Percentiles rank a stretch among this genome's conserved stretches.
Evolutionary conservation across 345 rosid species (phyloP).

Genomic region (Dimocarpus longan): DNA sequence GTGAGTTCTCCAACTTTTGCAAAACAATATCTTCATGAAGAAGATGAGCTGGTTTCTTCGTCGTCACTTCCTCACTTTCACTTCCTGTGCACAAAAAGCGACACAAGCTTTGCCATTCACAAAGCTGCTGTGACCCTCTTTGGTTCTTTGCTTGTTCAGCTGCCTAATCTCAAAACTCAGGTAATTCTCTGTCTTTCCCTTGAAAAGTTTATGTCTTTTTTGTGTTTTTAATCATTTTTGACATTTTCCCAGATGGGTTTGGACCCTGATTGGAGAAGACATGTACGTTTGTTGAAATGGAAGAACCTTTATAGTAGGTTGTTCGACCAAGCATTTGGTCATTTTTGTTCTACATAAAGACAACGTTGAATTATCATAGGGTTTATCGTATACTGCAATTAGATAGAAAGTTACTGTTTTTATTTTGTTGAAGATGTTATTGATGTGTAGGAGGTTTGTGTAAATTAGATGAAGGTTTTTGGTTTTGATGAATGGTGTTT

Average conservation of each 20-base stretch:
- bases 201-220: background rate
- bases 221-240: background rate
- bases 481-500: background rate
- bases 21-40: constrained; percentile 18
- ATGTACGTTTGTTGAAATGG: background rate
- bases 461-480: background rate
- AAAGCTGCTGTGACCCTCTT: constrained; percentile 45
- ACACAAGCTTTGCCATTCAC: constrained; percentile 42
- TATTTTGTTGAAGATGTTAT: background rate
- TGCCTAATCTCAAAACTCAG: constrained; percentile 40
- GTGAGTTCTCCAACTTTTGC: constrained; percentile 28
- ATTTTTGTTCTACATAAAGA: background rate
- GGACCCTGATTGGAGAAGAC: background rate
- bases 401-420: background rate
- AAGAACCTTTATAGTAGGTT: background rate
- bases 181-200: constrained; percentile 23
- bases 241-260: background rate
- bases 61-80: constrained; percentile 32
- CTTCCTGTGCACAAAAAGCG: constrained; percentile 43
- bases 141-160: constrained; percentile 20
- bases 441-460: background rate
- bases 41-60: constrained; percentile 34
- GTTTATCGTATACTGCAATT: background rate
- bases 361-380: background rate
- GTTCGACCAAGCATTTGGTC: background rate